Evolutionary conservation across 352 stramenopile species (phyloP).

Genomic region (Globisporangium yorkense): DNA sequence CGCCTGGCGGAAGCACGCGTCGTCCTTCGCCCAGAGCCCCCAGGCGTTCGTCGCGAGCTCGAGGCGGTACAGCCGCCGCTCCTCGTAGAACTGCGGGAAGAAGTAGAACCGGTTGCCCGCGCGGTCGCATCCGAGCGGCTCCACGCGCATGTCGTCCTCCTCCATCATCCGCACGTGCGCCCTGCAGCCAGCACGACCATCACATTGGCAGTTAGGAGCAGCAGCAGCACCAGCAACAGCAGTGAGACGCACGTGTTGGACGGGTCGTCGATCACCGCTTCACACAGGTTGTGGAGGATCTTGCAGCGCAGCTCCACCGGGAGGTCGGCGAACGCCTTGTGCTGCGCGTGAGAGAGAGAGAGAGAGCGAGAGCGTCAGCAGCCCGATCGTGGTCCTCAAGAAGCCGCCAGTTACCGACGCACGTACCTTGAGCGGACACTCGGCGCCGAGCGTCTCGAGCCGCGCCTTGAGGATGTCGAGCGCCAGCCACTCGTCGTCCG

Average conservation of each 20-base stretch:
- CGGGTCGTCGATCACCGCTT: constrained; percentile 75
- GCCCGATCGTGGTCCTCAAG: neutral
- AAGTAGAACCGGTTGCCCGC: constrained; percentile 77
- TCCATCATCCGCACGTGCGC: constrained; percentile 86
- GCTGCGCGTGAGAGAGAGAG: constrained; percentile 19
- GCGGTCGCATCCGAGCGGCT: constrained; percentile 68
- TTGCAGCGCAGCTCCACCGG: constrained; percentile 68
- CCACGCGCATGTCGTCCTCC: constrained; percentile 75
- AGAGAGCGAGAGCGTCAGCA: constrained; percentile 7
- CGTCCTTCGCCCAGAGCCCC: constrained; percentile 75
- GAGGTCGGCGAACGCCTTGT: constrained; percentile 71
- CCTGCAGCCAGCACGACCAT: constrained; percentile 15
- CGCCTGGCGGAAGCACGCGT: constrained; percentile 53
- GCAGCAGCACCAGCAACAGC: too few species aligned
- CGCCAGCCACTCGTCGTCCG: constrained; percentile 71
- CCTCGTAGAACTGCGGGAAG: constrained; percentile 84
- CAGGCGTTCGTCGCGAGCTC: constrained; percentile 41
- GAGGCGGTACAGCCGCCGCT: constrained; percentile 71
- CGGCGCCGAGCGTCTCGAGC: constrained; percentile 39
- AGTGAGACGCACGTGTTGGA: constrained; percentile 49
- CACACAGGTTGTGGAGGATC: constrained; percentile 78
- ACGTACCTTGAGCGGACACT: constrained; percentile 52
- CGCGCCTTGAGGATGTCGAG: constrained; percentile 56
- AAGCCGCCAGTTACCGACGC: neutral
- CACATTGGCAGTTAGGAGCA: too few species aligned